Percentiles rank a stretch among this genome's conserved stretches.
These are phyloP conservation scores for Yamadazyma laniorum DNA, from an alignment of 805 yeast genomes.

Conservation along the genomic window DNA sequence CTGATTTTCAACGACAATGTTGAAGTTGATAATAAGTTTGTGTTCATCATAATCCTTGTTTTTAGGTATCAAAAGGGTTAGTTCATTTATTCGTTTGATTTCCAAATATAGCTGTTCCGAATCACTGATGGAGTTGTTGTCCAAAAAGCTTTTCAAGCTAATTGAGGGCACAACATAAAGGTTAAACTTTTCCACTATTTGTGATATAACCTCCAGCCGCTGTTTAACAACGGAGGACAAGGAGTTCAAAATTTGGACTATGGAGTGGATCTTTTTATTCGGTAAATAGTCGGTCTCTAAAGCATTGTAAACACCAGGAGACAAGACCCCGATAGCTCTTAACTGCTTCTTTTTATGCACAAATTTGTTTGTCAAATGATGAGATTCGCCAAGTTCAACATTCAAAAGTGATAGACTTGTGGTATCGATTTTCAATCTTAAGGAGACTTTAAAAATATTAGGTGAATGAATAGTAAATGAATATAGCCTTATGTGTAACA, in stretches of 20 bases:
- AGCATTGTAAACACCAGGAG: conserved; percentile 20
- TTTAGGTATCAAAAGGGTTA: conserved; percentile 17
- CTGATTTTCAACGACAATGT: conserved; percentile 20
- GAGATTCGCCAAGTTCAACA: background rate
- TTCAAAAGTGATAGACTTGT: background rate
- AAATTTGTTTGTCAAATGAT: background rate
- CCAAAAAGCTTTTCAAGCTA: conserved; percentile 5
- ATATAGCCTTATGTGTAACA: conserved; percentile 10
- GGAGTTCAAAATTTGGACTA: conserved; percentile 32
- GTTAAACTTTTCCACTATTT: conserved; percentile 20
- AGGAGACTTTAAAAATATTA: conserved; percentile 4
- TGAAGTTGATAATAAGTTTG: conserved; percentile 21
- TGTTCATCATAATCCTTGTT: conserved; percentile 2
- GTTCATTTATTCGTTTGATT: conserved; percentile 20
- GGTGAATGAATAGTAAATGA: conserved; percentile 15
- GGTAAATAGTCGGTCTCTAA: conserved; percentile 25
- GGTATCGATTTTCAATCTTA: conserved; percentile 1
- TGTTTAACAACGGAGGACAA: conserved; percentile 24
- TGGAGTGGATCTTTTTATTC: conserved; percentile 23
- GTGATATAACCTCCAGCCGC: conserved; percentile 21
- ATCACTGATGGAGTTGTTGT: background rate
- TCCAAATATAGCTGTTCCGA: background rate
- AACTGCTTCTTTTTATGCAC: background rate
- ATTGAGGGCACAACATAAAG: conserved; percentile 17
- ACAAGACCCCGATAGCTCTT: conserved; percentile 14